phyloP scores from a whole-genome alignment of 2,329 filamentous ascomycete species.

The Thelonectria rubi region DNA sequence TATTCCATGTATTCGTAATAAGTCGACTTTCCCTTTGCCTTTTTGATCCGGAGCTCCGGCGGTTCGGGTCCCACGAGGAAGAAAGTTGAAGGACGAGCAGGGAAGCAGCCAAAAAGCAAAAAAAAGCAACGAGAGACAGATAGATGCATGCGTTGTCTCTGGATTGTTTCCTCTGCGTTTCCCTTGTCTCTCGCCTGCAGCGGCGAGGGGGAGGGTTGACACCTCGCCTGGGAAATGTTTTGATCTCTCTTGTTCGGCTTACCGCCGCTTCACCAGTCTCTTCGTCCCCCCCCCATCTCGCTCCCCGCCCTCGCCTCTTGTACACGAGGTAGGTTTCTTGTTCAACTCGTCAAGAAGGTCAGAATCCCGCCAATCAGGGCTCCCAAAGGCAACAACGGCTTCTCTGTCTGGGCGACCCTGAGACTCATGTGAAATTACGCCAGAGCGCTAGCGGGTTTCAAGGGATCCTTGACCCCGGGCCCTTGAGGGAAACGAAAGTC shows the following conservation, averaged over 20 bases:
- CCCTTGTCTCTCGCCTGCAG: conserved; percentile 7
- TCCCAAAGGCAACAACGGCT: conserved; percentile 13
- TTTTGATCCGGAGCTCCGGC: conserved; percentile 8
- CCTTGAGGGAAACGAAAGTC: conserved; percentile 15
- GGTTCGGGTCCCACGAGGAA: conserved; percentile 4
- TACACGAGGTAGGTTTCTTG: neutral
- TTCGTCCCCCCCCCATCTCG: neutral
- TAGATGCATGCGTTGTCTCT: conserved; percentile 21
- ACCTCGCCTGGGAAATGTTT: conserved; percentile 23
- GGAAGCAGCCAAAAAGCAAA: too few species aligned
- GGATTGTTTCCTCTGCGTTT: conserved; percentile 33
- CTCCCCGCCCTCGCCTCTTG: neutral
- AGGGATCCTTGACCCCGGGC: conserved; percentile 47
- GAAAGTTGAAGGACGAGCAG: conserved; percentile 16
- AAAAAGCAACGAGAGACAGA: conserved; percentile 13
- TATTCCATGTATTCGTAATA: too few species aligned
- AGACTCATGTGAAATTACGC: conserved; percentile 60
- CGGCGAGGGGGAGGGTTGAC: too few species aligned
- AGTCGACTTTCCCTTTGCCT: neutral
- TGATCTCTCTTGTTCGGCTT: conserved; percentile 5
- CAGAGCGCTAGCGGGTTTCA: conserved; percentile 64
- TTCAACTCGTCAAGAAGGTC: neutral
- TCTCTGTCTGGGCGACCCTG: conserved; percentile 48
- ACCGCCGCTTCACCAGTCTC: neutral
- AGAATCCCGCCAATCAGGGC: conserved; percentile 25